These are phyloP conservation scores for Pseudognaphalium luteoalbum DNA, from an alignment of 129 eudicot species.

Conservation along the genomic window DNA sequence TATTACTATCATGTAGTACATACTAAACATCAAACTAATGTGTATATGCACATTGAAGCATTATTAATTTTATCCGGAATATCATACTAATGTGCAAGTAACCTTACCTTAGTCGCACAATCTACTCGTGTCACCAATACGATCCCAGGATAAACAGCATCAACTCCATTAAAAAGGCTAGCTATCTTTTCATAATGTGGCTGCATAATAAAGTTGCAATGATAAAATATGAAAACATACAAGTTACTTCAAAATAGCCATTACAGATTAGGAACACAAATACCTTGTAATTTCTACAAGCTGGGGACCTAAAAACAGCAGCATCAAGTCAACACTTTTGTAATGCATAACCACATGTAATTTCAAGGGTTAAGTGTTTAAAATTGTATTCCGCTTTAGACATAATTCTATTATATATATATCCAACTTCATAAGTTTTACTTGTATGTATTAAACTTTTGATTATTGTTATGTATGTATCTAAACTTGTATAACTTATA, in stretches of 20 bases:
- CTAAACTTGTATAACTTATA: too few relatives aligned
- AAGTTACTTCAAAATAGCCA: background rate
- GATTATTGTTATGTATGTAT: too few relatives aligned
- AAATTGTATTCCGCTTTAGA: background rate
- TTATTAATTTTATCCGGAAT: background rate
- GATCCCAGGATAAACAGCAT: slow-evolving; percentile 70
- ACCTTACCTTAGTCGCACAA: slow-evolving; percentile 71
- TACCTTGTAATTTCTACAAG: slow-evolving; percentile 90
- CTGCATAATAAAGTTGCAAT: slow-evolving; percentile 35
- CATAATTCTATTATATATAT: too few relatives aligned
- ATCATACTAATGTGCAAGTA: slow-evolving; percentile 11
- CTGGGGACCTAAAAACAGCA: slow-evolving; percentile 70
- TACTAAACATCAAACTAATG: too few relatives aligned
- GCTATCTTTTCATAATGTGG: slow-evolving; percentile 88
- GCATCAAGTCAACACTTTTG: background rate
- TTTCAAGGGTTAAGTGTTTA: background rate
- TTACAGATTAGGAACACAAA: slow-evolving; percentile 10
- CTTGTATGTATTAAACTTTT: too few relatives aligned
- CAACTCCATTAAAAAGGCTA: slow-evolving; percentile 68
- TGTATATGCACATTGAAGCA: background rate
- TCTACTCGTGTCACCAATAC: slow-evolving; percentile 76
- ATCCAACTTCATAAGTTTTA: too few relatives aligned
- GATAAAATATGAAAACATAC: slow-evolving; percentile 11
- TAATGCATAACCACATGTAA: background rate
- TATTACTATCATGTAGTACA: too few relatives aligned